A percentile compares a stretch with the other conserved stretches of the same genome.
phyloP scores from a whole-genome alignment of 225 moss, liverwort and hornwort species.

The Bryoerythrophyllum caledonicum region DNA sequence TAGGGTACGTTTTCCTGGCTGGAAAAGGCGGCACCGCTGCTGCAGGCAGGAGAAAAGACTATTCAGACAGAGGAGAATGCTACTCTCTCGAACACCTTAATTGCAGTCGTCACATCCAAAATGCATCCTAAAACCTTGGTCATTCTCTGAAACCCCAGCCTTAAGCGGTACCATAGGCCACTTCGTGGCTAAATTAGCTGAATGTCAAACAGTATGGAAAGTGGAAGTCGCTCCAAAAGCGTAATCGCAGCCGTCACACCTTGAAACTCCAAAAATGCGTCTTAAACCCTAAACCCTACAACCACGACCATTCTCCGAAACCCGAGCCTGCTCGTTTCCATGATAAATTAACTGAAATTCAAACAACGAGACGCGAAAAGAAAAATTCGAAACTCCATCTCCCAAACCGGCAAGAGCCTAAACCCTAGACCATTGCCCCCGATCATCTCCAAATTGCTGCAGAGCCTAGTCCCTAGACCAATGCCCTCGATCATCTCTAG shows the following conservation, averaged over 20 bases:
- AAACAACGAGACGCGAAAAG: not conserved
- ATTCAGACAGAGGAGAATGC: not conserved
- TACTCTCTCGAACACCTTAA: not conserved
- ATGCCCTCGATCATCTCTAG: not conserved
- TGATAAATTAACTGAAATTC: not conserved
- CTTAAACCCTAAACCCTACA: not conserved
- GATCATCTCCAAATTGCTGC: not conserved
- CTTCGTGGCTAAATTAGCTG: too few species aligned
- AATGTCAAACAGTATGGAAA: not conserved
- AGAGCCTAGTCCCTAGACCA: not conserved
- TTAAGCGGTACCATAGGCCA: too few species aligned
- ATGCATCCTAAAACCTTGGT: too few species aligned
- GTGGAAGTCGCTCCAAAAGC: not conserved
- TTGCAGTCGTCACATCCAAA: not conserved
- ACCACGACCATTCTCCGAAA: not conserved
- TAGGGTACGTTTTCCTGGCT: constrained; percentile 7
- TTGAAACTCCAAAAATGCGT: not conserved
- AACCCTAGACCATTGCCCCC: not conserved
- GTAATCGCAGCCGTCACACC: not conserved
- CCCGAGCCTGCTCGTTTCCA: not conserved
- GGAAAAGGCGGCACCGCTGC: constrained; percentile 40
- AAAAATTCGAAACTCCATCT: not conserved
- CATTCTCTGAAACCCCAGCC: too few species aligned
- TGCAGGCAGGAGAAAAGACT: constrained; percentile 36
- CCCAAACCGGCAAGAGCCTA: not conserved